Conservation (phyloP, 2,329 filamentous ascomycete genomes). For the Fusarium euwallaceae region DNA sequence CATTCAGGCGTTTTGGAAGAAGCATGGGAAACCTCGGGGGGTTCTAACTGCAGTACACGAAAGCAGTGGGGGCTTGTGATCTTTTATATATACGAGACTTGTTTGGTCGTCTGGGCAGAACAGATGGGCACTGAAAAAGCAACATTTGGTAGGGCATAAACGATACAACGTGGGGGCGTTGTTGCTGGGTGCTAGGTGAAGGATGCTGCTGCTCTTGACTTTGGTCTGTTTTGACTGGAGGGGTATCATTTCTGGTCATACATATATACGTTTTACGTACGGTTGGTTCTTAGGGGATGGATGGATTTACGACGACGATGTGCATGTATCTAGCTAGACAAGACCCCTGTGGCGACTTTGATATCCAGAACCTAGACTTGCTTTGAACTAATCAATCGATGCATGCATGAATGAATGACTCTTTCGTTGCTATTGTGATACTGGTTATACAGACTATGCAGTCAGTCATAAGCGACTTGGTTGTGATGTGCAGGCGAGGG, state of each 20-base stretch:
- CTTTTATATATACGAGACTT: constrained; percentile 7
- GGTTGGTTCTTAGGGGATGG: neutral
- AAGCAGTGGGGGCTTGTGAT: constrained; percentile 18
- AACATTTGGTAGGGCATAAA: constrained; percentile 31
- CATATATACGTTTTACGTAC: constrained; percentile 3
- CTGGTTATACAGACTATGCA: neutral
- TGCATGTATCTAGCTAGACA: constrained; percentile 22
- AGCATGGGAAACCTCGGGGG: constrained; percentile 27
- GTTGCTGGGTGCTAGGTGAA: constrained; percentile 2
- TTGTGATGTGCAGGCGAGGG: neutral
- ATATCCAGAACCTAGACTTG: neutral
- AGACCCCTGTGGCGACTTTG: neutral
- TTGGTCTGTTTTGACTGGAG: neutral
- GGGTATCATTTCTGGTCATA: neutral
- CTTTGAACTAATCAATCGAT: neutral
- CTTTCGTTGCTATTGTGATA: neutral
- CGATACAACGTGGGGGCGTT: constrained; percentile 31
- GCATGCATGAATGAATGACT: neutral
- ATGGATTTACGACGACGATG: constrained; percentile 4
- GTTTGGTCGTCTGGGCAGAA: constrained; percentile 1
- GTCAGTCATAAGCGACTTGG: neutral
- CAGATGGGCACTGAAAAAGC: neutral
- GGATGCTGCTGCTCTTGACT: neutral
- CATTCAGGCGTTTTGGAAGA: constrained; percentile 40
- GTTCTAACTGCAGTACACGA: constrained; percentile 30